These are phyloP conservation scores for Phialocephala subalpina DNA, from an alignment of 2,329 filamentous ascomycete species.

Conservation along the genomic window DNA sequence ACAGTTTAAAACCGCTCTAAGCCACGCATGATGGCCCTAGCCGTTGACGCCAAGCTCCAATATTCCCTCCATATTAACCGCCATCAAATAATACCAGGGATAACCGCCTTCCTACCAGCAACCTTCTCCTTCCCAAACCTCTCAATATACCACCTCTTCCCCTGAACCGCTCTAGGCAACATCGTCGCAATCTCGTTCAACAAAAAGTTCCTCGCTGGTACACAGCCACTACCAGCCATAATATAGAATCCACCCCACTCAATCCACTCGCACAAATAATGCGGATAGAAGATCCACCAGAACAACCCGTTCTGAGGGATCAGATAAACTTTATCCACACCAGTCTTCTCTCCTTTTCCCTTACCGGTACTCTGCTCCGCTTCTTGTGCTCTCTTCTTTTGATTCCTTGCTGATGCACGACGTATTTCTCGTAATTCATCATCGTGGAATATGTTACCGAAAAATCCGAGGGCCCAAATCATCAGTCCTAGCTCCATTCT, in stretches of 20 bases:
- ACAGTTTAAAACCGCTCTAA: neutral
- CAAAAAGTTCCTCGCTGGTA: constrained; percentile 82
- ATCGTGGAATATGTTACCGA: constrained; percentile 88
- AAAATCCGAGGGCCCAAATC: constrained; percentile 79
- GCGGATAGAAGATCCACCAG: constrained; percentile 83
- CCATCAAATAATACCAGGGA: constrained; percentile 56
- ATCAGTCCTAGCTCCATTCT: constrained; percentile 69
- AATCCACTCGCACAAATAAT: constrained; percentile 96
- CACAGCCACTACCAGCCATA: constrained; percentile 70
- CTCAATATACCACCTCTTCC: constrained; percentile 85
- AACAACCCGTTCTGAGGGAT: constrained; percentile 88
- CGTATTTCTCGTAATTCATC: constrained; percentile 89
- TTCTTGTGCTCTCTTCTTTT: constrained; percentile 52
- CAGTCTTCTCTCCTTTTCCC: constrained; percentile 44
- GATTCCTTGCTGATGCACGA: constrained; percentile 68
- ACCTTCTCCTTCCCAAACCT: constrained; percentile 89
- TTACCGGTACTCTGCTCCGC: constrained; percentile 53
- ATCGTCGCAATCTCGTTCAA: constrained; percentile 90
- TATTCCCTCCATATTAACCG: neutral
- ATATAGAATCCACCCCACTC: constrained; percentile 95
- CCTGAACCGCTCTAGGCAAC: constrained; percentile 84
- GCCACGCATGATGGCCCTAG: neutral
- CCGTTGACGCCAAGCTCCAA: neutral
- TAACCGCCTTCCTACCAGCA: constrained; percentile 75
- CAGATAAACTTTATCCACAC: constrained; percentile 83